A percentile compares a stretch with the other conserved stretches of the same genome.
Evolutionary conservation across 805 yeast genomes (phyloP).

Genomic region (Myxozyma sirexii): DNA sequence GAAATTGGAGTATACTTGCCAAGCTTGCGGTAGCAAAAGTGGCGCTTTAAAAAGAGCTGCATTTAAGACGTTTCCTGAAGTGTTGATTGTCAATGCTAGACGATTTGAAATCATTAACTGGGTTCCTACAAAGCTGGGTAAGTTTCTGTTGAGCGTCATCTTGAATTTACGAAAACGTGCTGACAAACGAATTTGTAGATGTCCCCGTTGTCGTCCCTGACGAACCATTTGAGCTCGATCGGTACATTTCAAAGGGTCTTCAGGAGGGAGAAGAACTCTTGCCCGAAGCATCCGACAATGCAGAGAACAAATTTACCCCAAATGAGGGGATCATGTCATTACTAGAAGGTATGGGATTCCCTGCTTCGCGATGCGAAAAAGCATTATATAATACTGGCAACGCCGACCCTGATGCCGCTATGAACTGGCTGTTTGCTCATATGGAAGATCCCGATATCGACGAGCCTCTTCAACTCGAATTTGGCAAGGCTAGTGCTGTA

Average conservation of each 20-base stretch:
- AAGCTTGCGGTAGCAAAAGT: conserved; percentile 49
- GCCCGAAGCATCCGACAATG: conserved; percentile 42
- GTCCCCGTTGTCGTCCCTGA: conserved; percentile 65
- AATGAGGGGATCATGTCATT: conserved; percentile 56
- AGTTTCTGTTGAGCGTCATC: neutral
- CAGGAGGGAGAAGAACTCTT: conserved; percentile 48
- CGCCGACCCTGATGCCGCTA: conserved; percentile 64
- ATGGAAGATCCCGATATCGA: conserved; percentile 84
- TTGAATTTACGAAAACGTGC: neutral
- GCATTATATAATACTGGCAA: conserved; percentile 79
- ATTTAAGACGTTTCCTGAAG: conserved; percentile 69
- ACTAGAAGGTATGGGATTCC: conserved; percentile 85
- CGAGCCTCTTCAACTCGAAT: conserved; percentile 50
- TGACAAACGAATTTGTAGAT: conserved; percentile 40
- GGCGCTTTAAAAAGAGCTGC: conserved; percentile 50
- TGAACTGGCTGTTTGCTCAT: conserved; percentile 88
- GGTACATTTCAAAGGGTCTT: conserved; percentile 49
- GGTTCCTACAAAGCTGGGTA: conserved; percentile 74
- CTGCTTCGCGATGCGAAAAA: conserved; percentile 61
- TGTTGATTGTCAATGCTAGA: conserved; percentile 70
- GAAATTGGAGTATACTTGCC: conserved; percentile 64
- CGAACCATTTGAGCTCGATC: conserved; percentile 49
- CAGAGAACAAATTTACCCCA: conserved; percentile 50
- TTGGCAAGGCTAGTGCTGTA: neutral
- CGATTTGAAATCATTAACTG: conserved; percentile 84